Evolutionary conservation across 352 stramenopile species (phyloP), one percentile per base, ranked within the genome.

Genomic region (Phytophthora melonis): DNA sequence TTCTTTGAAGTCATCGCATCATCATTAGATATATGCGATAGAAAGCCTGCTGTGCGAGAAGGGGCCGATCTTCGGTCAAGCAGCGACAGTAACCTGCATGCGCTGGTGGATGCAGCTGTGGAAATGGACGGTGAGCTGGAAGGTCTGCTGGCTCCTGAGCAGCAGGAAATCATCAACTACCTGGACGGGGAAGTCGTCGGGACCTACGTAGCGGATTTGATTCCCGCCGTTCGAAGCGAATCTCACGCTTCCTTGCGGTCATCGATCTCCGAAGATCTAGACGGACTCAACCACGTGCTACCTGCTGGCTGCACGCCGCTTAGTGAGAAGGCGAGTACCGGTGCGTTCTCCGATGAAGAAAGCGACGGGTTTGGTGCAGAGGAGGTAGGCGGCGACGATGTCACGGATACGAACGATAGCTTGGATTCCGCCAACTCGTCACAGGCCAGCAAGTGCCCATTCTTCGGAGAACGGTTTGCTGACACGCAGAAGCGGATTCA

Each of bases 401-500:
- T 23, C 16, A 71, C 56, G 0, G 45, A 75, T 16, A 78, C 64
- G 2, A 72, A 32, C 53, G 50, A 70, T n/a, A 81, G 60, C n/a
- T 71, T 65, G 23, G 45, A 64, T 7, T 81, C 70, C 0, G 21
- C 21, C 3, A 63, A 25, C 13, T 77, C 68, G 19, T 75, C 57
- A n/a, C 65, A 69, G 32, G 54, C 21, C 8, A 47, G 45, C 0
- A 77, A 74, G 18, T 92, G 80, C 34, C 75, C 68, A 10, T 84
- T 79, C 70, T 87, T 90, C 50, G 83, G 83, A 21, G 95, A 99
- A 74, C 89, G 92, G 18, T 98, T 97, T 88, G 88, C 84, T 18
- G 90, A 94, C 25, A 98, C 97, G 64, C 91, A 93, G 68, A 84
- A 86, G 18, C 87, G 95, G 16, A 86, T 99, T 36, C 84, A 84